These are phyloP conservation scores for Clonostachys solani DNA, from an alignment of 2,329 filamentous ascomycete species.

Conservation along the genomic window DNA sequence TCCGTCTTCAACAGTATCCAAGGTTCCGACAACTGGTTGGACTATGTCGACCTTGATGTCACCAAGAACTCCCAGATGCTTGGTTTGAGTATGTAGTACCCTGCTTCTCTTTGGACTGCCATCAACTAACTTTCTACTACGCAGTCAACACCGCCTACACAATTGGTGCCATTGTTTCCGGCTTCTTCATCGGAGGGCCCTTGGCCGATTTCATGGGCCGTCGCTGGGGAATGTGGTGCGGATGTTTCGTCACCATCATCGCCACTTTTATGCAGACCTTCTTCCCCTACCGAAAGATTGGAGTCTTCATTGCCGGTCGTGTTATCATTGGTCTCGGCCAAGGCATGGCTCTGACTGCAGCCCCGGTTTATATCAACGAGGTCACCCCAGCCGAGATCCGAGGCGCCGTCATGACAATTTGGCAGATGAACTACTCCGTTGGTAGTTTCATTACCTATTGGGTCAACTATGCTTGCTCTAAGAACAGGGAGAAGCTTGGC, in stretches of 20 bases:
- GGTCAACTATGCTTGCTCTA: slow-evolving; percentile 61
- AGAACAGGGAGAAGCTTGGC: slow-evolving; percentile 50
- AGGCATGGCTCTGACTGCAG: slow-evolving; percentile 63
- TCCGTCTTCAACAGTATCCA: slow-evolving; percentile 71
- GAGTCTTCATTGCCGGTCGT: slow-evolving; percentile 64
- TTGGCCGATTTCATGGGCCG: slow-evolving; percentile 58
- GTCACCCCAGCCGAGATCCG: slow-evolving; percentile 60
- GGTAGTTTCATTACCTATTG: slow-evolving; percentile 45
- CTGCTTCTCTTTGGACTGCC: not conserved
- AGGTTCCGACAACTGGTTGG: slow-evolving; percentile 61
- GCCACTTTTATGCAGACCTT: slow-evolving; percentile 68
- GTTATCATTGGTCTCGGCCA: slow-evolving; percentile 68
- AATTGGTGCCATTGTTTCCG: slow-evolving; percentile 65
- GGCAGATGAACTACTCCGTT: slow-evolving; percentile 63
- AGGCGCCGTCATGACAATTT: slow-evolving; percentile 63
- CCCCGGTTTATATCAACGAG: slow-evolving; percentile 69
- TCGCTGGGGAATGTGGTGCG: slow-evolving; percentile 60
- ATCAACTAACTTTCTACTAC: slow-evolving; percentile 2
- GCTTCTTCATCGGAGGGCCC: slow-evolving; percentile 66
- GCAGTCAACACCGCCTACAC: slow-evolving; percentile 64
- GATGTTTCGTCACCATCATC: slow-evolving; percentile 61
- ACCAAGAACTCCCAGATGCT: slow-evolving; percentile 37
- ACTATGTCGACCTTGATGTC: slow-evolving; percentile 51
- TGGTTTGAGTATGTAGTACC: slow-evolving; percentile 22
- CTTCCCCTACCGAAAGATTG: slow-evolving; percentile 54